Base-by-base conservation (phyloP, 1,284 basidiomycete species). In the Cryptococcus depauperatus region DNA sequence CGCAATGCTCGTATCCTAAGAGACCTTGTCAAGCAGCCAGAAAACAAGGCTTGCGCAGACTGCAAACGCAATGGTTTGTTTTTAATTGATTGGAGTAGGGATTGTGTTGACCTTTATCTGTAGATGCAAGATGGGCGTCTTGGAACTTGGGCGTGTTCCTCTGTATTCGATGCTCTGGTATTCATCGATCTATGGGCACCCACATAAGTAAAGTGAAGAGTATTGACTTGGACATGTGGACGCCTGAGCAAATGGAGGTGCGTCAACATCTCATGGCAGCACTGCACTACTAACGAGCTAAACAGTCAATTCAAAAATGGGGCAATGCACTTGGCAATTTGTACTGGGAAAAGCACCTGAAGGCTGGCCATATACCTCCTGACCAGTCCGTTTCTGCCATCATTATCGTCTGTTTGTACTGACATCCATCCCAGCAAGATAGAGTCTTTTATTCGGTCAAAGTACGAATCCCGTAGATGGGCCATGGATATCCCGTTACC, bases 271-370 rank as follows among this genome's bases (percentile, higher is more conserved):
- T 32, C 5, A 13, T 44, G 21, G 25, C 37, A 42, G 41, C 22
- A 52, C 56, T 1, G 35, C 18, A n/a, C n/a, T n/a, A n/a, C n/a
- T 29, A 21, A 10, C 14, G n/a, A 16, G 18, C 9, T 27, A 5
- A 30, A 27, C 45, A 90, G 83, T 83, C 80, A 2, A 82, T 96
- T 45, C 81, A 86, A 67, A 87, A 85, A 68, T 98, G 95, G 93
- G 93, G 93, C 1, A 98, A 98, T 68, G 76, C 76, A 48, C 79
- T 83, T 8, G 91, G 88, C 8, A 98, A 98, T 70, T 56, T 86
- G 8, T 98, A 96, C 73, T 98, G 93, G 93, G 95, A 98, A 66
- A 85, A 88, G 4, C 91, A 96, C 73, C 76, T 98, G 44, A 92
- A 91, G 68, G 71, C 81, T 10, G 95, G 95, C 0, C 95, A 98